Conservation (phyloP, 345 rosid species). For the Boechera stricta region DNA sequence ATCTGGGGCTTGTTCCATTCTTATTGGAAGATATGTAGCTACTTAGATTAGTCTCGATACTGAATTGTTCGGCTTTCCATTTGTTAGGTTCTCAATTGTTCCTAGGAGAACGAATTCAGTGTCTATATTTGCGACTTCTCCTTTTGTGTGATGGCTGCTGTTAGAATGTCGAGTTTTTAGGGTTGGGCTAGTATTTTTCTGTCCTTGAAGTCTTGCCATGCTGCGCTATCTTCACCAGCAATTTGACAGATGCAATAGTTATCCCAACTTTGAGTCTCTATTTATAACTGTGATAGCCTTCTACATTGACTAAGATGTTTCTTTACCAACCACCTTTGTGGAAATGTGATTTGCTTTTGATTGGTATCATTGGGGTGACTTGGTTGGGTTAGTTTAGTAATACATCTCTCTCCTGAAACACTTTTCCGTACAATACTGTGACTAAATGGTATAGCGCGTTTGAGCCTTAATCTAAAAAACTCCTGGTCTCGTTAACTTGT, state of each 20-base stretch:
- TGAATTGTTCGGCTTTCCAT: slow-evolving; percentile 14
- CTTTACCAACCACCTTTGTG: slow-evolving; percentile 25
- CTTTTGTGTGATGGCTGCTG: slow-evolving; percentile 3
- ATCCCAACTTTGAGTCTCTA: neutral
- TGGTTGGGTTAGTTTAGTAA: slow-evolving; percentile 9
- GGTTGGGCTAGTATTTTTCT: neutral
- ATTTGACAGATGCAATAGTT: slow-evolving; percentile 1
- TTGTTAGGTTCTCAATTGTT: neutral
- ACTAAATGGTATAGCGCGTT: slow-evolving; percentile 2
- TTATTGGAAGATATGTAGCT: neutral
- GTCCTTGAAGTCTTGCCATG: too few species aligned
- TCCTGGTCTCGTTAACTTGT: slow-evolving; percentile 8
- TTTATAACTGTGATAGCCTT: neutral
- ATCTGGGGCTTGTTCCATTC: slow-evolving; percentile 18
- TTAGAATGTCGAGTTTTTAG: slow-evolving; percentile 15
- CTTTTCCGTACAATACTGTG: neutral
- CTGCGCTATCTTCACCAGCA: slow-evolving; percentile 10
- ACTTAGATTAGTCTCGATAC: slow-evolving; percentile 24
- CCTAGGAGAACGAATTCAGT: neutral
- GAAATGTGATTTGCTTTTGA: slow-evolving; percentile 26
- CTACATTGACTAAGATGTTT: slow-evolving; percentile 10
- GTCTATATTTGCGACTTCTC: neutral
- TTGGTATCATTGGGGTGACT: slow-evolving; percentile 33
- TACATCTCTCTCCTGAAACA: slow-evolving; percentile 7
- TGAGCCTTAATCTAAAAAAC: slow-evolving; percentile 7